phyloP scores from a whole-genome alignment of 106 monocot species.

The Triglochin maritima region DNA sequence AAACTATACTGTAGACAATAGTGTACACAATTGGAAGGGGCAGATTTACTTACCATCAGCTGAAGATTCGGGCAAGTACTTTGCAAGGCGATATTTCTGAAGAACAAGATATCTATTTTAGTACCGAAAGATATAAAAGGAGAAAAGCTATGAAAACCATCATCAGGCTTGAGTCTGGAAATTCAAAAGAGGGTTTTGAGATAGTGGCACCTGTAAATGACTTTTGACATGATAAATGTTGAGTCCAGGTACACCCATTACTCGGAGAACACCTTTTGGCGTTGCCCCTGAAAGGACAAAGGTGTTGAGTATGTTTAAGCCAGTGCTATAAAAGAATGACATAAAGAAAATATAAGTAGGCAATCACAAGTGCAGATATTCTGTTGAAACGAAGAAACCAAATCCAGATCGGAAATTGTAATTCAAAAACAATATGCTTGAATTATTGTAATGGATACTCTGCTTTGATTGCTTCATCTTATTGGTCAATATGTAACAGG shows the following conservation, averaged over 20 bases:
- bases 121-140: too few species aligned
- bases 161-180: too few species aligned
- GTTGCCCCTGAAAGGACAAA: constrained; percentile 51
- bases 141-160: too few species aligned
- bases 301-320: background rate
- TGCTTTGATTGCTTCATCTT: too few species aligned
- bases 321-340: too few species aligned
- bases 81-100: constrained; percentile 80
- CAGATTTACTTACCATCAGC: constrained; percentile 37
- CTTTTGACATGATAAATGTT: constrained; percentile 91
- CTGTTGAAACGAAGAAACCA: too few species aligned
- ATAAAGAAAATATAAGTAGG: too few species aligned
- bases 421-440: too few species aligned
- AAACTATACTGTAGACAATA: background rate
- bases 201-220: constrained; percentile 52
- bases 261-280: constrained; percentile 71
- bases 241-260: constrained; percentile 76
- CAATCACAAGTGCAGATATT: too few species aligned
- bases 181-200: background rate
- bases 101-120: constrained; percentile 4
- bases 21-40: background rate
- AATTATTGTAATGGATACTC: too few species aligned
- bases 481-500: too few species aligned
- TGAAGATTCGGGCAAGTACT: constrained; percentile 70
- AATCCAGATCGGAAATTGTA: too few species aligned